Evolutionary conservation across 2,329 filamentous ascomycete species (phyloP).

Genomic region (Ploettnerulaceae sp.): DNA sequence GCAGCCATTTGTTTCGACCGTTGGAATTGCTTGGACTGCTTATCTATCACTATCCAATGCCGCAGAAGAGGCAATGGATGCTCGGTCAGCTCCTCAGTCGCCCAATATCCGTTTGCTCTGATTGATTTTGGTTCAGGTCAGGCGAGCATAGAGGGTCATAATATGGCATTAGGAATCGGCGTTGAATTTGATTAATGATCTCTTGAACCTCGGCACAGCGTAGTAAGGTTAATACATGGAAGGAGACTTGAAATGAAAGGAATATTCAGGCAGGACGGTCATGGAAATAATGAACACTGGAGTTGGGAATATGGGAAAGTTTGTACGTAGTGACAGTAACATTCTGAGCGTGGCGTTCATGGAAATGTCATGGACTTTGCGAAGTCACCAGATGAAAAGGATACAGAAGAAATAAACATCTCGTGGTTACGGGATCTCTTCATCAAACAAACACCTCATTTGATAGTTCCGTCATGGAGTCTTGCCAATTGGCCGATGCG

Average conservation of each 20-base stretch:
- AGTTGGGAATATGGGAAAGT: background rate
- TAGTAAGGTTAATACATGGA: too few species aligned
- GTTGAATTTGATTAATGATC: background rate
- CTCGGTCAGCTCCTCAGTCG: conserved; percentile 32
- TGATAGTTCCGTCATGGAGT: conserved; percentile 1
- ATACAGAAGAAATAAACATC: background rate
- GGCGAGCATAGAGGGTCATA: conserved; percentile 10
- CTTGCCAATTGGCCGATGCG: conserved; percentile 1
- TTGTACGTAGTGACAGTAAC: background rate
- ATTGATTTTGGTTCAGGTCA: conserved; percentile 22
- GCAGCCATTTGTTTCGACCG: conserved; percentile 89
- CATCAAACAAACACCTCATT: background rate
- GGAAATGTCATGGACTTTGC: background rate
- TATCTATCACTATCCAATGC: conserved; percentile 92
- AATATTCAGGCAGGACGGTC: too few species aligned
- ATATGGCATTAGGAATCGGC: conserved; percentile 16
- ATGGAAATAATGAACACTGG: background rate
- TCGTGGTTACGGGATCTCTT: conserved; percentile 1
- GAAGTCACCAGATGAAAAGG: background rate
- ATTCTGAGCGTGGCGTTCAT: background rate
- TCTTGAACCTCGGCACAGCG: too few species aligned
- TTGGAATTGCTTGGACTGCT: conserved; percentile 96
- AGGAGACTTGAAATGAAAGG: too few species aligned
- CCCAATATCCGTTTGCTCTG: conserved; percentile 33
- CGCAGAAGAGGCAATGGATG: conserved; percentile 48